Base-by-base conservation (phyloP, 768 basidiomycete species). In the Phaeotremella fagi region DNA sequence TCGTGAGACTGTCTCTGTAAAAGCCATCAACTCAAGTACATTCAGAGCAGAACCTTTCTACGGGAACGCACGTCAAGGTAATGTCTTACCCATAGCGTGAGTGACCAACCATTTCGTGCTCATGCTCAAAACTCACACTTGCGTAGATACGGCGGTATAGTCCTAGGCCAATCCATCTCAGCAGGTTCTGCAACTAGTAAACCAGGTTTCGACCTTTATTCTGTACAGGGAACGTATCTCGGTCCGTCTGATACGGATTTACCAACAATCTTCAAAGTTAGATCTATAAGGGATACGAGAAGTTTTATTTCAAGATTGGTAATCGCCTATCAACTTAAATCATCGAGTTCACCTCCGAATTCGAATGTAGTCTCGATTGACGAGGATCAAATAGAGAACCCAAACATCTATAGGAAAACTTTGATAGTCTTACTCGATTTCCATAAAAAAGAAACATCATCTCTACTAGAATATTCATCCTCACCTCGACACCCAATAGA, bases 211-310 rank as follows among this genome's bases (percentile, higher is more conserved):
- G 45, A 60, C 42, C 23, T 60, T 18, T 60, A 50, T 35, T 60
- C 59, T 18, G 50, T 52, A 9, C 54, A 55, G 12, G 59, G 59
- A 18, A 55, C 48, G 4, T 60, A 52, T 29, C 59, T 60, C 42
- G 49, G 48, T 14, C 59, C 59, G 15, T 31, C 54, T n/a, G 52
- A 49, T 35, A 60, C 59, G 6, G 46, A 56, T 3, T 22, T 52
- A 20, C 54, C 54, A 1, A 44, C 55, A 1, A 41, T 12, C 4
- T 60, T 60, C 44, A 28, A 24, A 2, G 54, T 56, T 16, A 41
- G 52, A 31, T 54, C 55, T 26, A 26, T 60, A 4, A 36, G 59
- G 2, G 52, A 49, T 2, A 60, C 59, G 22, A 25, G 55, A 23
- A 52, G 38, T 4, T 50, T 60, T 47, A 26, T 47, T 15, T 55